These are phyloP conservation scores for Rhynchospora tenuis DNA, from an alignment of 176 grass and related monocot species.

Conservation along the genomic window DNA sequence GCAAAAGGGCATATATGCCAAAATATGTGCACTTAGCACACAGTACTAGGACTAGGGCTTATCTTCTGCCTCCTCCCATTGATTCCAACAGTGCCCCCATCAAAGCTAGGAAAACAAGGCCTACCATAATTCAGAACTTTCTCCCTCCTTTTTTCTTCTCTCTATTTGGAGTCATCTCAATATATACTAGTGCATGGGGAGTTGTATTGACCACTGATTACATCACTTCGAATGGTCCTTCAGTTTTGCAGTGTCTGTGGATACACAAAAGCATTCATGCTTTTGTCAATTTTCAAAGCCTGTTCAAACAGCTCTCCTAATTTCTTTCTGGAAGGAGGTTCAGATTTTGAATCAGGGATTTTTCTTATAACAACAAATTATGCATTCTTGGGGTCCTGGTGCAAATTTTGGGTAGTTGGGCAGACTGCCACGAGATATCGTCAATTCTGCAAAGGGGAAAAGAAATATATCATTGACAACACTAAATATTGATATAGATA, in stretches of 20 bases:
- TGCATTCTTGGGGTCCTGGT: constrained; percentile 32
- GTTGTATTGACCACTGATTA: constrained; percentile 27
- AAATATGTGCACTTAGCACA: constrained; percentile 24
- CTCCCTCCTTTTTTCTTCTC: constrained; percentile 45
- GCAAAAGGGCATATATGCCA: constrained; percentile 8
- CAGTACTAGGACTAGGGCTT: constrained; percentile 39
- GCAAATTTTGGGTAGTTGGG: constrained; percentile 45
- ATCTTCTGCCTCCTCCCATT: constrained; percentile 57
- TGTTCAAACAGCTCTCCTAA: constrained; percentile 63
- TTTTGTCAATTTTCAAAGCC: constrained; percentile 27
- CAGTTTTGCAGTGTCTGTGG: constrained; percentile 1
- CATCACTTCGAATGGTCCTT: constrained; percentile 16
- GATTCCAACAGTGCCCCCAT: constrained; percentile 38
- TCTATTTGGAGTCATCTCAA: constrained; percentile 3
- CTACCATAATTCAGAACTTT: constrained; percentile 38
- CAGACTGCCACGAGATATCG: constrained; percentile 75
- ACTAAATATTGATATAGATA: not conserved
- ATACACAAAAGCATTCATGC: not conserved
- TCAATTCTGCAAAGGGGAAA: constrained; percentile 59
- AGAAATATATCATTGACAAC: not conserved
- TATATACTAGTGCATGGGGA: constrained; percentile 23
- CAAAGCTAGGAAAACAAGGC: constrained; percentile 65
- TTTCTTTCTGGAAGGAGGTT: constrained; percentile 78
- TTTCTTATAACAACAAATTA: constrained; percentile 29
- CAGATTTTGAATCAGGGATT: constrained; percentile 36